These are phyloP conservation scores for Aspergillus neotritici DNA, from an alignment of 2,329 filamentous ascomycete genomes.

Conservation along the genomic window DNA sequence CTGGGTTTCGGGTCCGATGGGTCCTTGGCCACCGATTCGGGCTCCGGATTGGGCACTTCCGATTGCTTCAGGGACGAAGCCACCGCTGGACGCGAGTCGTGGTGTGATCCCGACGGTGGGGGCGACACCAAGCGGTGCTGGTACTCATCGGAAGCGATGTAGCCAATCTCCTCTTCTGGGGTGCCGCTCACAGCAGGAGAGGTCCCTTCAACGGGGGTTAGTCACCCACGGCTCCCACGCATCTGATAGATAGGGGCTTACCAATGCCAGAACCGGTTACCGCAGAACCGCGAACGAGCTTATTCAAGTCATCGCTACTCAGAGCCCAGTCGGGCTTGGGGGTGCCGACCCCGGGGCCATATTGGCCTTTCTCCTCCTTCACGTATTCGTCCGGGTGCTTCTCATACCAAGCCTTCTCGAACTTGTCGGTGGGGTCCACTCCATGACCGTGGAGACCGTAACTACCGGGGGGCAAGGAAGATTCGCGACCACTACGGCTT, in stretches of 20 bases:
- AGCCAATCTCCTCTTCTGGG: conserved; percentile 86
- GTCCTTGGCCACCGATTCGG: conserved; percentile 21
- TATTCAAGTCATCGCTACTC: conserved; percentile 85
- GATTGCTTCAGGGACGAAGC: conserved; percentile 51
- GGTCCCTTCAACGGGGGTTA: conserved; percentile 48
- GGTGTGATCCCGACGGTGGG: conserved; percentile 46
- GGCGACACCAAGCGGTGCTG: conserved; percentile 63
- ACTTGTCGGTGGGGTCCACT: conserved; percentile 66
- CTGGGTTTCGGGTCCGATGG: conserved; percentile 10
- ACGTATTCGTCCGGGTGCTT: conserved; percentile 78
- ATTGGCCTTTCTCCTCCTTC: conserved; percentile 66
- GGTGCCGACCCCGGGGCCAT: conserved; percentile 54
- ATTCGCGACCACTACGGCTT: conserved; percentile 65
- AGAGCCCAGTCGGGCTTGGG: conserved; percentile 70
- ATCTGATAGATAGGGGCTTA: conserved; percentile 30
- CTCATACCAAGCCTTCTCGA: conserved; percentile 86
- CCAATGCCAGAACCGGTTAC: conserved; percentile 48
- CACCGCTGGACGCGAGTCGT: conserved; percentile 40
- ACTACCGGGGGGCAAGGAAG: conserved; percentile 75
- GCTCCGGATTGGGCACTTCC: conserved; percentile 46
- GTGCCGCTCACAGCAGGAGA: conserved; percentile 61
- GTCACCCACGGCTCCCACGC: too few species aligned
- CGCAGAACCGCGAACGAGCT: conserved; percentile 70
- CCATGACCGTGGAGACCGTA: conserved; percentile 92
- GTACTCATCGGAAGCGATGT: conserved; percentile 80